Percentiles rank a stretch among this genome's conserved stretches.
phyloP scores from a whole-genome alignment of 495 filamentous ascomycete genomes.

The Aspergillus cristatus region DNA sequence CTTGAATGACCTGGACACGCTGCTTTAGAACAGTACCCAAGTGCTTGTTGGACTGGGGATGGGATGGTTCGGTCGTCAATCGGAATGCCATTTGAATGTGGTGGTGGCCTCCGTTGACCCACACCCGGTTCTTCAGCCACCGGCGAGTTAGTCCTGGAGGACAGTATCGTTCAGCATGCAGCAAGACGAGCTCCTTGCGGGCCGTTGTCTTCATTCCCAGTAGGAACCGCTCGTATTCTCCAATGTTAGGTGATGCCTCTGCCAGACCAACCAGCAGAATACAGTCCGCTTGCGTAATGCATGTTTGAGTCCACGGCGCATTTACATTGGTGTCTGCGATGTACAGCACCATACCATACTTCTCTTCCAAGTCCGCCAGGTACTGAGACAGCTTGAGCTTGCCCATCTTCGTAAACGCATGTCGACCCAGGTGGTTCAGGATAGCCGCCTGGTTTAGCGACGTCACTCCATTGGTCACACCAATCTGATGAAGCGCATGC shows the following conservation, averaged over 20 bases:
- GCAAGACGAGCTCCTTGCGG: slow-evolving; percentile 84
- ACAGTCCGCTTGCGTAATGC: slow-evolving; percentile 91
- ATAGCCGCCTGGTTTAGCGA: slow-evolving; percentile 91
- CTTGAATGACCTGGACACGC: slow-evolving; percentile 86
- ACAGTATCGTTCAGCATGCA: slow-evolving; percentile 87
- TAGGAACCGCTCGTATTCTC: slow-evolving; percentile 92
- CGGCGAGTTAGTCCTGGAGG: slow-evolving; percentile 70
- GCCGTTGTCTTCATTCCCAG: slow-evolving; percentile 96
- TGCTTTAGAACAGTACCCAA: slow-evolving; percentile 85
- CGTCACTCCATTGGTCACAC: slow-evolving; percentile 78
- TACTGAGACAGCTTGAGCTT: slow-evolving; percentile 95
- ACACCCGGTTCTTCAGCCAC: slow-evolving; percentile 89
- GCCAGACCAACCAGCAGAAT: slow-evolving; percentile 88
- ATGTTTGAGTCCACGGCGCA: slow-evolving; percentile 96
- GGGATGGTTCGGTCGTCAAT: slow-evolving; percentile 63
- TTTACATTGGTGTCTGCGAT: slow-evolving; percentile 97
- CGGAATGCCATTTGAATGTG: slow-evolving; percentile 95
- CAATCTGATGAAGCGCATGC: slow-evolving; percentile 79
- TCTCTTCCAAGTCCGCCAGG: slow-evolving; percentile 92
- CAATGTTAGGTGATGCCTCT: slow-evolving; percentile 80
- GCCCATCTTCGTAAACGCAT: slow-evolving; percentile 95
- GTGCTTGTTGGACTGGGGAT: slow-evolving; percentile 59
- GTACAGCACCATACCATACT: slow-evolving; percentile 91
- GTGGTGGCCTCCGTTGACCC: slow-evolving; percentile 98
- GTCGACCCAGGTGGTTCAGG: slow-evolving; percentile 84